Evolutionary conservation across 371 early-diverging fungal species (phyloP).

Genomic region (Synchytrium microbalum): DNA sequence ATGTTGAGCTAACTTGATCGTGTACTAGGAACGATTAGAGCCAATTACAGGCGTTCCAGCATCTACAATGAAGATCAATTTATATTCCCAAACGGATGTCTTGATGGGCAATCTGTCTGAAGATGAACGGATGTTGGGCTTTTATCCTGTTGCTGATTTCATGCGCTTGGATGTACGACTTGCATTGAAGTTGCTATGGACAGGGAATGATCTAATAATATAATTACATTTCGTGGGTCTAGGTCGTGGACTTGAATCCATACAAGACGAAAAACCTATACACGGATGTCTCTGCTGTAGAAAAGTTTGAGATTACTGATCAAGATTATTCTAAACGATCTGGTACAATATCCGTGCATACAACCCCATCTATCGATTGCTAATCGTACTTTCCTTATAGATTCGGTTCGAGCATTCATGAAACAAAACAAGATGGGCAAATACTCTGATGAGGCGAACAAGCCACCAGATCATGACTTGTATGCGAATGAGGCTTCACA

Average conservation of each 20-base stretch:
- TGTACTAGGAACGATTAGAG: slow-evolving; percentile 63
- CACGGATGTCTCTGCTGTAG: slow-evolving; percentile 78
- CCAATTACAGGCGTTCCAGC: slow-evolving; percentile 87
- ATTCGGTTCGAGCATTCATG: slow-evolving; percentile 84
- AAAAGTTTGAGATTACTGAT: slow-evolving; percentile 84
- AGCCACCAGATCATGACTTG: slow-evolving; percentile 6
- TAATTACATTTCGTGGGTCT: not conserved
- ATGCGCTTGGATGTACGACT: slow-evolving; percentile 46
- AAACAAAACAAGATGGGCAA: slow-evolving; percentile 81
- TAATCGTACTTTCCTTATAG: slow-evolving; percentile 25
- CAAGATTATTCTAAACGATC: slow-evolving; percentile 70
- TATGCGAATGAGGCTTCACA: slow-evolving; percentile 33
- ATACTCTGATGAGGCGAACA: slow-evolving; percentile 49
- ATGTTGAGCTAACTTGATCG: not conserved
- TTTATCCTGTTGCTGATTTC: slow-evolving; percentile 75
- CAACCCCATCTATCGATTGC: not conserved
- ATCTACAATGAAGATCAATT: slow-evolving; percentile 52
- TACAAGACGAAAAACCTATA: slow-evolving; percentile 59
- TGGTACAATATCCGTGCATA: slow-evolving; percentile 17
- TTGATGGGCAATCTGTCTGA: slow-evolving; percentile 58
- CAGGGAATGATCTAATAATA: slow-evolving; percentile 13
- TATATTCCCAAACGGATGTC: slow-evolving; percentile 45
- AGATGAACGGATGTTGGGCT: slow-evolving; percentile 70
- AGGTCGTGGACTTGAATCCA: slow-evolving; percentile 68
- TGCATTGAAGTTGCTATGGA: slow-evolving; percentile 3